Evolutionary conservation across 2,329 filamentous ascomycete genomes (phyloP), one percentile per base, ranked within the genome.

Genomic region (Rhexocercosporidium sp.): DNA sequence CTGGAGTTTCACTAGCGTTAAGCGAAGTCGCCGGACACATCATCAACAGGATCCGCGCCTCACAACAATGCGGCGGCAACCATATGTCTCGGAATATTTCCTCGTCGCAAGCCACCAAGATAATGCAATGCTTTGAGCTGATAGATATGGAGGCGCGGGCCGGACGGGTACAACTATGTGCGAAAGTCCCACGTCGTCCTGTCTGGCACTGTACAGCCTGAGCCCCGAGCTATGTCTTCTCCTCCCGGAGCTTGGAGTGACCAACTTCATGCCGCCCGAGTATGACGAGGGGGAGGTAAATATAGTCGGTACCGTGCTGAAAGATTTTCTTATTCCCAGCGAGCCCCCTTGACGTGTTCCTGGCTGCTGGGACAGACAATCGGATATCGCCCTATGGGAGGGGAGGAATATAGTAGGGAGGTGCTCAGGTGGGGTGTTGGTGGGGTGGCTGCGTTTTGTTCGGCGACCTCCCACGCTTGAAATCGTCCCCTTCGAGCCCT

Each of bases 1-100:
- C 54, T 41, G 18, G 20, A 22, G 54, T 39, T 34, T 54, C 18
- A 54, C 51, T 34, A 39, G 31, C 1, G 4, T 39, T 57, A 57
- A 57, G 54, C 54, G 54, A 57, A 57, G 54, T 57, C 54, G 54
- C 54, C 54, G 54, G 54, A 37, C 54, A 57, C 54, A 57, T 57
- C 54, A 57, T 39, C 54, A 57, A 20, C 53, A 56, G 29, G 29
- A 56, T 56, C 47, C 51, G 31, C 54, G 54, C 54, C 34, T 57
- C 20, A 27, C 34, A 57, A 57, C 54, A 57, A 57, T 37, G 29
- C 51, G 9, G 29, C 29, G 51, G 34, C 31, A 9, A 56, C 37
- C 31, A n/a, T 2, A 16, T 11, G 25, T 57, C 54, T 57, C 54
- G 54, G 54, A 39, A 22, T 14, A 57, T 41, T 39, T 37, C 11